These are phyloP conservation scores for Salix caprea DNA, from an alignment of 345 rosid genomes.

Conservation along the genomic window DNA sequence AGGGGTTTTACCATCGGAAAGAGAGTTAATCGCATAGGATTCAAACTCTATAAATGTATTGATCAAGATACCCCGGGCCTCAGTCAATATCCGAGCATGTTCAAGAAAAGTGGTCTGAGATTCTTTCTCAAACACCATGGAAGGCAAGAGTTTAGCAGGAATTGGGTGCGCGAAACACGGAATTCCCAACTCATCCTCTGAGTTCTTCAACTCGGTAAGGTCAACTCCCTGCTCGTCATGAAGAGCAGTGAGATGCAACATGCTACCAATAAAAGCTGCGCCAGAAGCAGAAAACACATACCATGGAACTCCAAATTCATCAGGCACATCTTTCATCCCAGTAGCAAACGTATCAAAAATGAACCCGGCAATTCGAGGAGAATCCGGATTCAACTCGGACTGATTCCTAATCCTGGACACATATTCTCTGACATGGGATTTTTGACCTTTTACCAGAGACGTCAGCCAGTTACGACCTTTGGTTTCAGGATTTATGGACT, in stretches of 20 bases:
- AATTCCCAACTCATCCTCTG: not conserved
- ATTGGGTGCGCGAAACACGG: not conserved
- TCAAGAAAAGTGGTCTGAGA: not conserved
- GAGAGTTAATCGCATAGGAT: not conserved
- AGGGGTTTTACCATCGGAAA: not conserved
- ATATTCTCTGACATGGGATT: not conserved
- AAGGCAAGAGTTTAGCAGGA: not conserved
- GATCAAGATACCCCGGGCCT: constrained; percentile 2
- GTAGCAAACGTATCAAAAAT: not conserved
- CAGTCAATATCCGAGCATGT: not conserved
- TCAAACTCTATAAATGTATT: constrained; percentile 15
- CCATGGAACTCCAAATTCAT: not conserved
- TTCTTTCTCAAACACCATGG: not conserved
- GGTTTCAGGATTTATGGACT: not conserved
- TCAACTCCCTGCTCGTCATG: not conserved
- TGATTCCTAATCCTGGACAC: not conserved
- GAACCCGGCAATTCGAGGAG: not conserved
- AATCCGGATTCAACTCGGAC: not conserved
- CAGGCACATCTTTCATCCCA: not conserved
- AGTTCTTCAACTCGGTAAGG: not conserved
- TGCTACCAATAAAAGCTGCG: not conserved
- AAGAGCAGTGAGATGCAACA: not conserved
- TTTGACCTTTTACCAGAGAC: not conserved
- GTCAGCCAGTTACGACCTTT: not conserved
- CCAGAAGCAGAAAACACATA: not conserved